Conservation (phyloP, 2,329 filamentous ascomycete species). For the Penicillium hesseltinei region DNA sequence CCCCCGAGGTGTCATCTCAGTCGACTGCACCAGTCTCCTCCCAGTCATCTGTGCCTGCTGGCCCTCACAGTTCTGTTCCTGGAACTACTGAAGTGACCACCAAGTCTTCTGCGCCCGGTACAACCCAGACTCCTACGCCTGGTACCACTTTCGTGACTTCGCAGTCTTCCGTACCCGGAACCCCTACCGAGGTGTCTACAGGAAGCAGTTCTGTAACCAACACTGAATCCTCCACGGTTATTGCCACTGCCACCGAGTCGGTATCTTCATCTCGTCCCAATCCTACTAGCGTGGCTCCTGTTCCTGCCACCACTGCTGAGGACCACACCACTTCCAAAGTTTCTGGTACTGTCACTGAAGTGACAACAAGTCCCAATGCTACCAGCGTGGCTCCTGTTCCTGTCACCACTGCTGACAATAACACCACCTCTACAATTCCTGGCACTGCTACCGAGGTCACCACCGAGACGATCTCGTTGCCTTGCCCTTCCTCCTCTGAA, state of each 20-base stretch:
- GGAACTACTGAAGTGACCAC: neutral
- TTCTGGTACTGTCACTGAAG: neutral
- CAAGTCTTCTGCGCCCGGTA: neutral
- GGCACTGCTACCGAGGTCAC: no score
- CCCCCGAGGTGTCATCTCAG: neutral
- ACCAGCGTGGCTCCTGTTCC: neutral
- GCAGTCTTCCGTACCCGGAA: neutral
- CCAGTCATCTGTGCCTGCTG: neutral
- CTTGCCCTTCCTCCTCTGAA: no score
- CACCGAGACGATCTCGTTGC: neutral
- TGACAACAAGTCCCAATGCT: neutral
- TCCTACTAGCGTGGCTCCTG: slow-evolving; percentile 1
- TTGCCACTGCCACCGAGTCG: slow-evolving; percentile 1
- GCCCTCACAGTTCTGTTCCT: neutral
- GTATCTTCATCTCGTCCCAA: neutral
- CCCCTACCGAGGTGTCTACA: neutral
- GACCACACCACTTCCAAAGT: neutral
- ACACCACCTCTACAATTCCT: no score
- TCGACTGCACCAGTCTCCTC: neutral
- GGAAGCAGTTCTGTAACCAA: neutral
- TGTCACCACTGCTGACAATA: no score
- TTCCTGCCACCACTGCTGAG: neutral
- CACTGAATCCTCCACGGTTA: neutral
- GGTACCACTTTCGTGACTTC: neutral
- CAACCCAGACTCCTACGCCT: neutral